Percentiles rank a stretch among this genome's conserved stretches.
phyloP scores from a whole-genome alignment of 2,329 filamentous ascomycete species.

The Emmonsia crescens region DNA sequence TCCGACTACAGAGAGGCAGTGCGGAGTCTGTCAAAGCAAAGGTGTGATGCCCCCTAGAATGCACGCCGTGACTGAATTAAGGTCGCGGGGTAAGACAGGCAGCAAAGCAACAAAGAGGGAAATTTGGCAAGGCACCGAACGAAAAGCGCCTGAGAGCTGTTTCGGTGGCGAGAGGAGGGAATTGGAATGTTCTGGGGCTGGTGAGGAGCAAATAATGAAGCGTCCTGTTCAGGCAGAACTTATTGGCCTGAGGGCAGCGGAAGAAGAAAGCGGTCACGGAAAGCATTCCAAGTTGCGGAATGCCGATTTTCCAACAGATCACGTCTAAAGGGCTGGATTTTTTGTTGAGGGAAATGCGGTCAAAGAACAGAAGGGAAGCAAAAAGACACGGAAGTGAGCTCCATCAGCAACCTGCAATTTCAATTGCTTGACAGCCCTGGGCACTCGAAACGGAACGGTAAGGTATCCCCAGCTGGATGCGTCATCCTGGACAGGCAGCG shows the following conservation, averaged over 20 bases:
- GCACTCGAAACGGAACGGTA: neutral
- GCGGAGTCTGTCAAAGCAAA: neutral
- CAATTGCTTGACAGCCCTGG: neutral
- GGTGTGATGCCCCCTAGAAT: neutral
- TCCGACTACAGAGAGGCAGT: neutral
- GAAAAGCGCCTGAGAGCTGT: neutral
- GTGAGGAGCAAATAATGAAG: neutral
- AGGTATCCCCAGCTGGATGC: neutral
- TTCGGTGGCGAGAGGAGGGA: neutral
- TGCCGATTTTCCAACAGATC: neutral
- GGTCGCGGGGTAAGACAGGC: constrained; percentile 1
- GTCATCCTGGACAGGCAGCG: neutral
- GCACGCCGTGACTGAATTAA: neutral
- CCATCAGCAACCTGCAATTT: neutral
- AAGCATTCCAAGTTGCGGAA: neutral
- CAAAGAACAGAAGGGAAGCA: neutral
- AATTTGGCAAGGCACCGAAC: constrained; percentile 4
- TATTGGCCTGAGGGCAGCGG: neutral
- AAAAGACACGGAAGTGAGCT: neutral
- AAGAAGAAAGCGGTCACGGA: neutral
- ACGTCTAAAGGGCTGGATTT: neutral
- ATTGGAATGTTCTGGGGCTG: neutral
- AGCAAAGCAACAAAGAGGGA: neutral
- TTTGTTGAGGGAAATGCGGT: neutral
- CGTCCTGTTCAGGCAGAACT: constrained; percentile 3